Evolutionary conservation across 352 stramenopile genomes (phyloP), one percentile per base, ranked within the genome.

Genomic region (Peronosclerospora sorghi): DNA sequence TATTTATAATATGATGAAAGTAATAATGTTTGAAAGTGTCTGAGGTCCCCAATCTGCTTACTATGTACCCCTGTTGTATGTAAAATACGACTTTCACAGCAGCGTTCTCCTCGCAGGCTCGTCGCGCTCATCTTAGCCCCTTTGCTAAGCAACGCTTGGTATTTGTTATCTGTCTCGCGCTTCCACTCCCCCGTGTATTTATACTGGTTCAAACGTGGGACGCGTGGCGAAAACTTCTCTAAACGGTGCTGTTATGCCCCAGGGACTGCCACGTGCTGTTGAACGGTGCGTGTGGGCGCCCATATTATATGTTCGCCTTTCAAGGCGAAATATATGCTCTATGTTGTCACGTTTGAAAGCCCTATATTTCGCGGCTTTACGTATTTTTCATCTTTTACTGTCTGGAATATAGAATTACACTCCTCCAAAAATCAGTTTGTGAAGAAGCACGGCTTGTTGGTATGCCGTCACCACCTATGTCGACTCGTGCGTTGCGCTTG

Each of bases 391-490:
- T 13, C 13, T 34, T 35, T 14, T 49, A 12, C 32, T 35, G 45
- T 20, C 26, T 56, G 20, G 39, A 42, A 41, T 52, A 37, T 65
- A 60, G 50, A 58, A 37, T 21, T 20, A 9, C 15, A 17, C 2
- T 23, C 42, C 9, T 20, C 29, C n/a, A n/a, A n/a, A n/a, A n/a
- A 41, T 14, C 40, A 30, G 9, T 30, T 26, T n/a, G 63, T 76
- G 62, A 72, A 52, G 35, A 68, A 58, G 40, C 41, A 30, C 10
- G 53, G 45, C 32, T 20, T 32, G 28, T 26, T 26, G 21, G 21
- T 26, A 59, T 52, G 35, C 65, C 59, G 36, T 64, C 68, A 4
- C 59, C 52, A 4, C 44, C 62, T 17, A 45, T 37, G 18, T 37
- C 17, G 29, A 17, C 23, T 20, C 59, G 47, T 40, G 35, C 23